Base-by-base conservation (phyloP, 2,329 filamentous ascomycete species). In the Penicillium sumatraense region DNA sequence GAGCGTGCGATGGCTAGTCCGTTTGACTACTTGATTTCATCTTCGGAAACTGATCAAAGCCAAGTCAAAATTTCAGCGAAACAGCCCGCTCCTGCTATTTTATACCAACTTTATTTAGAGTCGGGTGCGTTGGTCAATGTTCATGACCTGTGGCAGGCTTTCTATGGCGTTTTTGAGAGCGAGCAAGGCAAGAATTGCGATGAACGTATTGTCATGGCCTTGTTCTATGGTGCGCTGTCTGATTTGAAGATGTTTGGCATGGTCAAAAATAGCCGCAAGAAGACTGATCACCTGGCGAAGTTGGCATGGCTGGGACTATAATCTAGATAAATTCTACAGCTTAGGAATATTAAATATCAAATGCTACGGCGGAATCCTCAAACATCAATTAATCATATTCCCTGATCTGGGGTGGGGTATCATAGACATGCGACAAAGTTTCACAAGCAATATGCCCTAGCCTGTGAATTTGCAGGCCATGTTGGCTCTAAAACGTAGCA, bases 201-300 rank as follows among this genome's bases (percentile, higher is more conserved):
- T 51, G 69, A 75, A 46, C 66, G 68, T 11, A 64, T 71, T 50
- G 63, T 71, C 31, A 80, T 91, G 75, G 86, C 91, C 38, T 77
- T 90, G 55, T 99, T 98, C 75, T 97, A 97, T 73, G 84, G 87
- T 57, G 90, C 85, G 5, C 74, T 98, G 59, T 91, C 93, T 0
- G 95, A 99, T 73, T 75, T 99, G 71, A 89, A 88, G 72, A 85
- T 88, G 51, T 80, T 99, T 67, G 95, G 95, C 7, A 89, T 97
- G 75, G 83, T 98, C 58, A 97, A 95, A 78, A 83, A 84, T 58
- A 98, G 89, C 68, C 90, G 89, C 75, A 96, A 93, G 80, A 96
- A 96, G 80, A 86, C 87, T 21, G 95, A 98, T 71, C 93, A 98
- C 75, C 79, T 98, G 63, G 88, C 91, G 35, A 98, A 97, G 79